Percentiles rank a stretch among this genome's conserved stretches.
phyloP scores from a whole-genome alignment of 208 protist genomes.

The Spongospora subterranea region DNA sequence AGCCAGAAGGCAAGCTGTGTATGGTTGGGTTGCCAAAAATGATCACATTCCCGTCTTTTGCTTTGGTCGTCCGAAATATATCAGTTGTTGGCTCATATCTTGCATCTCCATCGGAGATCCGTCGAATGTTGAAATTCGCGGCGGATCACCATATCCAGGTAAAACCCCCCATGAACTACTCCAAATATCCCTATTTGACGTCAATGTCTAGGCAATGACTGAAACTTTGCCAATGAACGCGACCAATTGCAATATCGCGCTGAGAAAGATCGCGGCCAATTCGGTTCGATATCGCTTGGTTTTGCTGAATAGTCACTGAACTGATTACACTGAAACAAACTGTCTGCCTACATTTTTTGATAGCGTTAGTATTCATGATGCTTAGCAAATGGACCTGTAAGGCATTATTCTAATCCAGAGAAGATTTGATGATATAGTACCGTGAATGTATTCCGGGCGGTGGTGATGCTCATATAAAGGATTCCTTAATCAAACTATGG shows the following conservation, averaged over 20 bases:
- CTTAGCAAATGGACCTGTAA: too few relatives aligned
- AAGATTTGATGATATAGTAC: too few relatives aligned
- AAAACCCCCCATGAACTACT: background rate
- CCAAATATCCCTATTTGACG: background rate
- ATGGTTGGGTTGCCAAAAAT: conserved; percentile 1
- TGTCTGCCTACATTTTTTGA: too few relatives aligned
- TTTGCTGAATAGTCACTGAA: background rate
- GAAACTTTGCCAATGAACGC: conserved; percentile 11
- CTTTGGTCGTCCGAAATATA: background rate
- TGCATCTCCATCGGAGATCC: background rate
- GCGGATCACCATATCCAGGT: conserved; percentile 45
- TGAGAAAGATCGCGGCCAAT: conserved; percentile 8
- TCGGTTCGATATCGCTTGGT: conserved; percentile 3
- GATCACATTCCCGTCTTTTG: background rate
- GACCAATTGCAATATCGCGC: conserved; percentile 18
- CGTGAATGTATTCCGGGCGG: too few relatives aligned
- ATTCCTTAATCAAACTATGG: too few relatives aligned
- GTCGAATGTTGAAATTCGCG: background rate
- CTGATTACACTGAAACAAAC: too few relatives aligned
- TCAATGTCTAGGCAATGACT: background rate
- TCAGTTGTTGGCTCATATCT: background rate
- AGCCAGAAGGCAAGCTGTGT: conserved; percentile 5
- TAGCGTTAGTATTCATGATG: too few relatives aligned
- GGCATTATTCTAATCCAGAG: too few relatives aligned
- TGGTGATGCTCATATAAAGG: too few relatives aligned